Base-by-base conservation (phyloP, 192 early-diverging fungal genomes). In the Backusella tuberculispora region DNA sequence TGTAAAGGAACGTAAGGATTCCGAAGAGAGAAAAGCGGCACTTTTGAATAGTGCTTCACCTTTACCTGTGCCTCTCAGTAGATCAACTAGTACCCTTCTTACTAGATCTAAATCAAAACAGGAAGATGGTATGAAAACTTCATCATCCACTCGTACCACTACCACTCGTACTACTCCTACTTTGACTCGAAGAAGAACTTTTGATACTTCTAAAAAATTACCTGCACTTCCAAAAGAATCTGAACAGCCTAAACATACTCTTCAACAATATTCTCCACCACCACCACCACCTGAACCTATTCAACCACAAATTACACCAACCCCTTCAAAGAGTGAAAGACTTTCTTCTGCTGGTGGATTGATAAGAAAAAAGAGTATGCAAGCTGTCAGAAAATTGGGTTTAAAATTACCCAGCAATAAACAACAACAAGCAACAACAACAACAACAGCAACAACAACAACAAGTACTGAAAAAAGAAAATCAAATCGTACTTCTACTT, bases 1-100 rank as follows among this genome's bases (percentile, higher is more conserved):
- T 29, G 92, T 95, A 19, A 84, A 83, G 41, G 91, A 92, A 47
- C 43, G 76, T 41, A 72, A 68, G 19, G 71, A 67, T 13, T 56
- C 64, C 0, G 71, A 73, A 12, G 53, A 69, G 44, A 41, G 38
- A 53, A 69, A 47, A 26, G 44, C 43, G 0, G 42, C 45, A 0
- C 42, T 69, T 17, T 47, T 69, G 26, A 69, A 45, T 15, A 67
- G 38, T 67, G 1, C 53, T 5, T 10, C 24, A 63, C 24, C 19
- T 17, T 29, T 45, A 6, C 68, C 44, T 7, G 26, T 15, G 0
- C 43, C 68, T 46, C 41, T 73, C 2, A 73, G 43, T 7, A 53
- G 72, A 47, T 65, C 72, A 14, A 64, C 56, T 9, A 69, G 68
- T 37, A 69, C 68, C 14, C 24, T 47, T 2, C 21, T 47, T 6